Base-by-base conservation (phyloP, 2,329 filamentous ascomycete species). In the Ceratocystis huliohia region DNA sequence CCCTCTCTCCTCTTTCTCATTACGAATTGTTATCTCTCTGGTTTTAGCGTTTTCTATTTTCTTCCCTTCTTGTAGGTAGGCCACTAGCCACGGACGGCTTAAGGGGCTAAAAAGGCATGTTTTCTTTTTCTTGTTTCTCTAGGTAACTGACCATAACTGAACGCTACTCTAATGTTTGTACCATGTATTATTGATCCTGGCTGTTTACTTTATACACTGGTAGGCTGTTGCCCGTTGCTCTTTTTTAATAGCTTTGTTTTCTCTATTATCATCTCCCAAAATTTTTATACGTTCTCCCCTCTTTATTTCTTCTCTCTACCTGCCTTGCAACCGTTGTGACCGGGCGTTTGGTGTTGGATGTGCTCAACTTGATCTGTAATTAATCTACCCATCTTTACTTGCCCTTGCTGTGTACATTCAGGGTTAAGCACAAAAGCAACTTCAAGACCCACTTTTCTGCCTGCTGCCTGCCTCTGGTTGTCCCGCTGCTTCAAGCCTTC, bases 161-260 rank as follows among this genome's bases (percentile, higher is more conserved):
- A 10, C 5, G 17, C 33, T 37, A 46, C 46, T 33, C n/a, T 46
- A 33, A 33, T 63, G 44, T 63, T 46, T 63, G 37, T 63, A 33
- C 44, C 13, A 48, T 28, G n/a, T 45, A 25, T 48, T 63, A 22
- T 46, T 63, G n/a, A n/a, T 63, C 17, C 41, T 20, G 30, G 30
- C 15, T 63, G 15, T 25, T 53, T 41, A 41, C 37, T 41, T 41
- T 5, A 17, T 53, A 53, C 48, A 25, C 2, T 6, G 48, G 20
- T 15, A 13, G 48, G 48, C 4, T 22, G 22, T 25, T 53, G 48
- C 48, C 8, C 10, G 20, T 53, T 53, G 22, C 3, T 25, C 22
- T n/a, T 30, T 44, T 45, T 33, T 48, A 1, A n/a, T 64, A 28
- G 62, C 25, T 6, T 65, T 44, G n/a, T 65, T 65, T 65, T 57